Evolutionary conservation across 2,329 filamentous ascomycete genomes (phyloP), one percentile per base, ranked within the genome.

Genomic region (Macrophomina phaseolina): DNA sequence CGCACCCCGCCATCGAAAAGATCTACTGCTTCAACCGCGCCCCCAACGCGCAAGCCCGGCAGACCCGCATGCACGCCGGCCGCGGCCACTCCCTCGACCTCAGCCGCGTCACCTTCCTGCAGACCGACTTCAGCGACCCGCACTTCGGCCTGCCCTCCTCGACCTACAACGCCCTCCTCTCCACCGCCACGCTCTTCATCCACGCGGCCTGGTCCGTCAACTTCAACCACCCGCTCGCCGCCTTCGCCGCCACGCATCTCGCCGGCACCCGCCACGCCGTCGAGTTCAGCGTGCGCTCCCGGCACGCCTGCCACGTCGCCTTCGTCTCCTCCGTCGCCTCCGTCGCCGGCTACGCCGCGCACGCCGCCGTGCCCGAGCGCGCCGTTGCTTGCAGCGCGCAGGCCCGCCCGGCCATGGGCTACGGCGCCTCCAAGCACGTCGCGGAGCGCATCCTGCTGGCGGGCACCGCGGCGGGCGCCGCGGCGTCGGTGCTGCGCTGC

Each of bases 281-380:
- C 7, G 71, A 77, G 67, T 78, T 78, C 73, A 77, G 77, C 68
- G 71, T 71, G 46, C 68, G 69, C 2, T 51, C 53, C 32, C 18
- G n/a, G 11, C 70, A 69, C 38, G 66, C 66, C 2, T 18, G 69
- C 2, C 67, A 74, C 28, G 74, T 81, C 36, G 65, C 75, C 64
- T 81, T 79, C 73, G 76, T 81, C 65, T 79, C 77, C 1, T 78
- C 76, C 9, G 76, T 81, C 56, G 76, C 75, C 16, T 74, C 73
- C 38, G 78, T 79, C 3, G 73, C 72, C 7, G 71, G 73, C 49
- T 3, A 5, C 23, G 40, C n/a, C 40, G 16, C 14, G 11, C 30
- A 40, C 49, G 8, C 4, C 23, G 40, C n/a, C 40, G 16, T 9
- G 11, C 30, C 51, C 40, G 74, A 80, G 5, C 77, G 76, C 5